Evolutionary conservation across 2,329 filamentous ascomycete species (phyloP), one percentile per base, ranked within the genome.

Genomic region (Geosmithia morbida): DNA sequence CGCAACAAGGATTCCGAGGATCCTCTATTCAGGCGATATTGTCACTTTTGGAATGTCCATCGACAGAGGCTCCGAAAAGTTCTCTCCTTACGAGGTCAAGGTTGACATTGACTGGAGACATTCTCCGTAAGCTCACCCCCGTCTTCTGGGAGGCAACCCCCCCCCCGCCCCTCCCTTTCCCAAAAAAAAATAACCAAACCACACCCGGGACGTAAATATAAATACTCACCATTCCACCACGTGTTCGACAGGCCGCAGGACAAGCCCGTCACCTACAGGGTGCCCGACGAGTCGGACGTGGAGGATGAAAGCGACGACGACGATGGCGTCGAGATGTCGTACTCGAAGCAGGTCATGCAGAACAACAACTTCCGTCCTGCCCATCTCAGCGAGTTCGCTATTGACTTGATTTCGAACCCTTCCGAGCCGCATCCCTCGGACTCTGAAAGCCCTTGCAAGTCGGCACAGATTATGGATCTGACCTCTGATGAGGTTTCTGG

Each of bases 271-370:
- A 59, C 60, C 19, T 71, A 70, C 45, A 57, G 57, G 33, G 67
- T 71, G 2, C 68, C 69, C 0, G 68, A 71, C 46, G 67, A 68
- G 8, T 58, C 55, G 7, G 65, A 68, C 17, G 49, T 55, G 2
- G 59, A 63, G 33, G 57, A 58, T 19, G 48, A 53, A 0, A 52
- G 52, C 20, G 57, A 59, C 20, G 55, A 59, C 7, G 56, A 60
- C 17, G 30, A 13, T 29, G 37, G 33, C 11, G 19, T 17, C 4
- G 45, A 20, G 11, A 30, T 30, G 29, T 30, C 29, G 20, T 43
- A 47, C 26, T 18, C 43, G 3, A 30, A 19, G 26, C 20, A 20
- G 11, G 43, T 37, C 19, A 18, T 43, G 17, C 39, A 7, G 14
- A 5, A 41, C 7, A 41, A 41, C 39, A 41, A 41, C 39, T 41